Evolutionary conservation across 2,329 filamentous ascomycete species (phyloP).

Genomic region (Ophiocordyceps australis): DNA sequence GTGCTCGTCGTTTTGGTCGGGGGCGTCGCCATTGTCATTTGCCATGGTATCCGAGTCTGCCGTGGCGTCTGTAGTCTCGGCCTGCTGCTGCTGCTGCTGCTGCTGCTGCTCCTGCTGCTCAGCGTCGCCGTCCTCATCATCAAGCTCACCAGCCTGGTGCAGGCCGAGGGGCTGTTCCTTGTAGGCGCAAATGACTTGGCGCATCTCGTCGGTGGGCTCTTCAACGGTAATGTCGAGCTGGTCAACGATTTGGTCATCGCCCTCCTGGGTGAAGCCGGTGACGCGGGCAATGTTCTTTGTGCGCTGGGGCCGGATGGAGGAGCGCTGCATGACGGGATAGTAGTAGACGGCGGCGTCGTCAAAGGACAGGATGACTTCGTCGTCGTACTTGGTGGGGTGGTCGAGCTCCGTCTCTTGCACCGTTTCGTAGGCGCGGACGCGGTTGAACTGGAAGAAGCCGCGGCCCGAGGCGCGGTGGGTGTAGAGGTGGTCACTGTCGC

Average conservation of each 20-base stretch:
- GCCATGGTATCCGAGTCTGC: too few relatives aligned
- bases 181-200: conserved; percentile 31
- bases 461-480: conserved; percentile 26
- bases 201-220: conserved; percentile 35
- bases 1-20: too few relatives aligned
- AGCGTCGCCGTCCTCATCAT: conserved; percentile 9
- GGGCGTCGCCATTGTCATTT: too few relatives aligned
- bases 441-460: conserved; percentile 40
- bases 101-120: conserved; percentile 11
- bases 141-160: conserved; percentile 17
- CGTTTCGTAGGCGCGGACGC: conserved; percentile 47
- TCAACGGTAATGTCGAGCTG: conserved; percentile 35
- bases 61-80: too few relatives aligned
- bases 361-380: conserved; percentile 43
- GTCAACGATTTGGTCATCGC: conserved; percentile 33
- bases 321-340: conserved; percentile 49
- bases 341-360: conserved; percentile 45
- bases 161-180: conserved; percentile 32
- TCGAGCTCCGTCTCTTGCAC: conserved; percentile 36
- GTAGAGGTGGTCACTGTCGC: conserved; percentile 35
- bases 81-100: conserved; percentile 5
- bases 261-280: conserved; percentile 22
- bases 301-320: conserved; percentile 41
- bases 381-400: conserved; percentile 40
- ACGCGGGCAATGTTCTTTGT: conserved; percentile 43